These are phyloP conservation scores for Ceratobasidium sp. DNA, from an alignment of 1,284 basidiomycete genomes.

Conservation along the genomic window DNA sequence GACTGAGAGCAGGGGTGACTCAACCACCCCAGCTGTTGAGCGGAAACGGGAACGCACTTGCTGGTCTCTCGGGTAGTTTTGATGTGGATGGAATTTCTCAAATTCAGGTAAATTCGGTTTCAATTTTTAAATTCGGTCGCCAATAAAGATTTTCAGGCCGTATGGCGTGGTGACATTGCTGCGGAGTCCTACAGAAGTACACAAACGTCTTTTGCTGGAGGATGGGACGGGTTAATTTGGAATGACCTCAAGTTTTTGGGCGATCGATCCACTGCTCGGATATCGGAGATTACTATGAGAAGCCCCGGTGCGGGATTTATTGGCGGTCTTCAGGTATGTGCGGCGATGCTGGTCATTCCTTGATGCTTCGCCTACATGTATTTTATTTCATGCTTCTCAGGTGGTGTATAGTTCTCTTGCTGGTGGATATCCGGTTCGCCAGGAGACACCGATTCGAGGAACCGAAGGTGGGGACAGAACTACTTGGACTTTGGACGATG, in stretches of 20 bases:
- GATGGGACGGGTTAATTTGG: not conserved
- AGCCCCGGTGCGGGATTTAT: not conserved
- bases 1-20: not conserved
- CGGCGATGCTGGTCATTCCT: not conserved
- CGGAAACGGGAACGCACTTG: not conserved
- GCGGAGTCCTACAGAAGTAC: not conserved
- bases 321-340: not conserved
- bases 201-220: not conserved
- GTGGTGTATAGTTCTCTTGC: not conserved
- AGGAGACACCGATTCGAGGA: not conserved
- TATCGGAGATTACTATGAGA: not conserved
- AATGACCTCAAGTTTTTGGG: not conserved
- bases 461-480: not conserved
- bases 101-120: not conserved
- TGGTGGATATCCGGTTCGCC: not conserved
- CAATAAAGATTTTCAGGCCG: not conserved
- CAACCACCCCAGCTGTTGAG: not conserved
- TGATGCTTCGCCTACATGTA: not conserved
- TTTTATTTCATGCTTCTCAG: not conserved
- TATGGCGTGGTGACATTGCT: not conserved
- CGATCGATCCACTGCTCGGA: not conserved
- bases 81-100: not conserved
- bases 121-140: not conserved
- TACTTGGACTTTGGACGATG: not conserved
- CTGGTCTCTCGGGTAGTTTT: not conserved